Evolutionary conservation across 2,329 filamentous ascomycete genomes (phyloP), one percentile per base, ranked within the genome.

Genomic region (Pochonia chlamydosporia): DNA sequence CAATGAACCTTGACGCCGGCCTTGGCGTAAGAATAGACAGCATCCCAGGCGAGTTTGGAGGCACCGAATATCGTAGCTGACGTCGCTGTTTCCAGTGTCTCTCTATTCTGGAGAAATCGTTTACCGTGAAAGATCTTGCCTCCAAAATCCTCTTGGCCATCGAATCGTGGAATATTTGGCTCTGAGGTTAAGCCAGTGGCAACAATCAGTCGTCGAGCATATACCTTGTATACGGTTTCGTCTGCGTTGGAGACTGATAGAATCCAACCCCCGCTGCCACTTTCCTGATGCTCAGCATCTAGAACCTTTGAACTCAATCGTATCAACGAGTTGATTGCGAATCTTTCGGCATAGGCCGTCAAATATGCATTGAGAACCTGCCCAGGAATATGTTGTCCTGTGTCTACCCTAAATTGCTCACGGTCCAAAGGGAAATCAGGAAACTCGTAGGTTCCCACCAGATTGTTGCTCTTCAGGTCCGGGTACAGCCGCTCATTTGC

Each of bases 401-500:
- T 59, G 36, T 69, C 59, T 23, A 79, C 63, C 1, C 68, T 69
- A 54, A 77, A 83, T 0, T 66, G 71, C 18, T 73, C 73, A 8
- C 67, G 63, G 49, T 75, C 71, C 81, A 91, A 84, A 16, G 84
- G 84, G 50, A 87, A 88, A 56, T 89, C 87, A 0, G 80, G 79
- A 56, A 79, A 89, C 61, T 91, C 85, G 54, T 84, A 88, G 0
- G 79, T 85, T 3, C 86, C 85, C 11, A 83, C 62, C 61, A 88
- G 75, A 57, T 90, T 91, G 64, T 92, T 91, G 46, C 79, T 82
- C 56, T 81, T 85, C 43, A 92, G 72, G 1, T 79, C 81, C 0
- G 81, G 78, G 60, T 90, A 85, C 1, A 89, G 65, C 1, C 85
- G 76, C 31, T 84, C 69, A 48, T 79, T 70, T 9, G 81, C 77